Evolutionary conservation across 495 filamentous ascomycete genomes (phyloP), one percentile per base, ranked within the genome.

Genomic region (Stereocaulon alpinum): DNA sequence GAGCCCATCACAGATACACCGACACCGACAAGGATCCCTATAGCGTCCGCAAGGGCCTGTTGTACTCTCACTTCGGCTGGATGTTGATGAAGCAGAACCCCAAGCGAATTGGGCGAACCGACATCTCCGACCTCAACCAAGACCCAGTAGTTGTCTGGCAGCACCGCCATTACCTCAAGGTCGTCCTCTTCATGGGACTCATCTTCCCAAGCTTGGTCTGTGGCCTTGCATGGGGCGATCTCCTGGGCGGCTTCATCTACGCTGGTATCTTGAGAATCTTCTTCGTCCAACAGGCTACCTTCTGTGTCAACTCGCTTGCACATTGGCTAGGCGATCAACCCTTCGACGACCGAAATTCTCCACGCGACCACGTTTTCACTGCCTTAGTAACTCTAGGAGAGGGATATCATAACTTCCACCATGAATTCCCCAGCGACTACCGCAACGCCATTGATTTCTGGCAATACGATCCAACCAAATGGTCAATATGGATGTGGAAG

Each of bases 281-380:
- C 83, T 89, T 98, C 78, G 90, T 98, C 64, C 93, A 98, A 77
- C 93, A 98, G 74, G 93, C 93, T 61, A 98, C 93, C 64, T 98
- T 98, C 85, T 98, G 93, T 66, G 91, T 98, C 81, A 98, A 98
- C 83, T 95, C 90, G 52, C 79, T 98, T 59, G 93, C 93, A 60
- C 93, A 98, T 77, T 98, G 92, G 92, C 88, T 98, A 69, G 93
- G 93, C 63, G 93, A 98, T 70, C 93, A 98, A 76, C 93, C 93
- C 55, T 98, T 98, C 73, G 93, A 98, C 63, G 93, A 98, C 82
- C 90, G 91, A 73, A 96, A 98, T 84, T 93, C 88, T 58, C 93
- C 93, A 62, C 87, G 93, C 68, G 93, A 98, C 70, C 93, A 96
- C 73, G 82, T 95, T 69, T 85, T 98, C 73, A 98, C 93, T 47